A percentile compares a stretch with the other conserved stretches of the same genome.
phyloP scores from a whole-genome alignment of 179 eudicot genomes.

The Spergularia azorica region DNA sequence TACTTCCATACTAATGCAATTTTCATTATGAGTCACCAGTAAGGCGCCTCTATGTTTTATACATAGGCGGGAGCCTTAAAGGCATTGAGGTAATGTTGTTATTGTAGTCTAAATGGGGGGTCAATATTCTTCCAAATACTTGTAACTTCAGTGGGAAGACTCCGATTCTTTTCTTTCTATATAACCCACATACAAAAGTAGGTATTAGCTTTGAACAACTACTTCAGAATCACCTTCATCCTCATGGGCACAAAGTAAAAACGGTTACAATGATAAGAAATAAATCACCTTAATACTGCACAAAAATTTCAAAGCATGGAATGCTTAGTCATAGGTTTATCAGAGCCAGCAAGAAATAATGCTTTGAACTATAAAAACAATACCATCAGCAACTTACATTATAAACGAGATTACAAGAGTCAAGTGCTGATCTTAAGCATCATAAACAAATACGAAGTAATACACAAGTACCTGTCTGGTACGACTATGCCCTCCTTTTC shows the following conservation, averaged over 20 bases:
- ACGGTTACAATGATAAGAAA: not conserved
- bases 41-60: too few relatives aligned
- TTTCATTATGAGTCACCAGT: too few relatives aligned
- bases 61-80: too few relatives aligned
- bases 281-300: not conserved
- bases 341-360: not conserved
- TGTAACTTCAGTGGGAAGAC: not conserved
- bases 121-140: not conserved
- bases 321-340: not conserved
- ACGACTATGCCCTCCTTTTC: slow-evolving; percentile 55
- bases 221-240: not conserved
- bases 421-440: not conserved
- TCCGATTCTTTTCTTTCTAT: not conserved
- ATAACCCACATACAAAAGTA: not conserved
- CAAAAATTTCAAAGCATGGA: not conserved
- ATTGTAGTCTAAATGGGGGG: too few relatives aligned
- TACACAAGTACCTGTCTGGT: slow-evolving; percentile 55
- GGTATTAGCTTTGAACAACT: slow-evolving; percentile 1
- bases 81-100: too few relatives aligned
- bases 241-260: too few relatives aligned
- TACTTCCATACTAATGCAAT: too few relatives aligned
- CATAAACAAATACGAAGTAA: not conserved
- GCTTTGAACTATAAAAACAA: not conserved
- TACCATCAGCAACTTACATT: not conserved
- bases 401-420: not conserved